Evolutionary conservation across 2,329 filamentous ascomycete genomes (phyloP), one percentile per base, ranked within the genome.

Genomic region (Aspergillus pseudoglaucus): DNA sequence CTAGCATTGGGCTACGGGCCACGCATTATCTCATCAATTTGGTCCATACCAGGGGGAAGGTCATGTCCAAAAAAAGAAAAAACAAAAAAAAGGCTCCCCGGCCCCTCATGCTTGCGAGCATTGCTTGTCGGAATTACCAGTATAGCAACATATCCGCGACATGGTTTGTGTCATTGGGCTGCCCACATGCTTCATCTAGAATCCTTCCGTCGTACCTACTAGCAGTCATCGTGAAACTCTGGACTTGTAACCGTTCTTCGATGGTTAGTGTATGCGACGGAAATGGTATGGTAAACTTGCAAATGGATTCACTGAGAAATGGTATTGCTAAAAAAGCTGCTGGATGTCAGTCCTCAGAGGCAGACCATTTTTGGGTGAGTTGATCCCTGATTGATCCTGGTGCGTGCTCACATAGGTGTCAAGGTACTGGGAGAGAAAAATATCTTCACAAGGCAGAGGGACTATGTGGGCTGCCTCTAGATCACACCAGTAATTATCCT

Each of bases 41-140:
- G 53, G 32, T 55, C 57, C 10, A 44, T 47, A 30, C 57, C 56
- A n/a, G 46, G 40, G 6, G 53, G 51, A 45, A 57, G 56, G 37
- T 58, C 53, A 18, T 50, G 45, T 27, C 57, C 56, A 37, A 54
- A 58, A 14, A 44, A 22, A 20, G 54, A n/a, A n/a, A n/a, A n/a
- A n/a, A n/a, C n/a, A n/a, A 37, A 54, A 58, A 14, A 44, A 22
- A 20, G 54, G 56, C 41, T 51, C 54, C n/a, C 56, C 56, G 40
- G 45, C 54, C 12, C 56, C 54, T 53, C 51, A 59, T 56, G 22
- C 57, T 59, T 22, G 45, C 48, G 20, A 59, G 53, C 27, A 59
- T 51, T 12, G 44, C 32, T 44, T 59, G 56, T 38, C 53, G 5
- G 47, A 55, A 59, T 44, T 59, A 51, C 54, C 54, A 59, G 15